These are phyloP conservation scores for Euryodendron excelsum DNA, from an alignment of 148 eudicot species.

Conservation along the genomic window DNA sequence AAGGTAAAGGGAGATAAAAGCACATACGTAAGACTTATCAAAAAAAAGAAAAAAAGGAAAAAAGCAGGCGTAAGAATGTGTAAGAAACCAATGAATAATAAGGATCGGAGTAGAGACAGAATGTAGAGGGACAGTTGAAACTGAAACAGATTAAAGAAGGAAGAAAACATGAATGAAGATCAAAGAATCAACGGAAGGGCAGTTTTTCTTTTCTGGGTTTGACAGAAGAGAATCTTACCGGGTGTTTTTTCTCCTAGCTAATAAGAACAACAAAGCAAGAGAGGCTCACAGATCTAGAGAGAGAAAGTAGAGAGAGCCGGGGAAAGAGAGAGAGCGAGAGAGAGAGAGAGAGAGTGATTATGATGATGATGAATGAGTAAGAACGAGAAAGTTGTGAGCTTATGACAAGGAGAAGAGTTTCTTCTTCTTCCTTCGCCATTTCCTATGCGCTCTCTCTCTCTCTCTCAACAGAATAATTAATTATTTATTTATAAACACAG, in stretches of 20 bases:
- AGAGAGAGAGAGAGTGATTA: not conserved
- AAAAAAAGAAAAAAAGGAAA: no score
- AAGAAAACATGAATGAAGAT: not conserved
- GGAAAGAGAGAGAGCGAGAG: constrained; percentile 1
- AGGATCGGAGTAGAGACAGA: not conserved
- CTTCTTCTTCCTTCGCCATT: constrained; percentile 40
- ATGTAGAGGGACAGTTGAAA: not conserved
- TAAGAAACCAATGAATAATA: not conserved
- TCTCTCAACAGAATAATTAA: not conserved
- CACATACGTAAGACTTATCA: no score
- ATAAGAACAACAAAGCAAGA: constrained; percentile 7
- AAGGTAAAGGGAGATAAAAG: no score
- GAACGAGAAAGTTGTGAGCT: constrained; percentile 16
- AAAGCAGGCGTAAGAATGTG: no score
- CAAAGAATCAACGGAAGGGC: not conserved
- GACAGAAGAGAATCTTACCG: constrained; percentile 7
- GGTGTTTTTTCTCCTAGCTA: not conserved
- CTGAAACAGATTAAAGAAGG: not conserved
- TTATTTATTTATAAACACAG: constrained; percentile 6
- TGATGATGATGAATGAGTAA: not conserved
- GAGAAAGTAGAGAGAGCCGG: constrained; percentile 10
- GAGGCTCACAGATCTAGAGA: constrained; percentile 25
- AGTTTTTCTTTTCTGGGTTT: not conserved
- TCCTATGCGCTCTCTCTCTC: constrained; percentile 44
- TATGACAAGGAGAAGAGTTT: constrained; percentile 21